Conservation (phyloP, 202 grass and related monocot species). For the Hordeum pubiflorum region DNA sequence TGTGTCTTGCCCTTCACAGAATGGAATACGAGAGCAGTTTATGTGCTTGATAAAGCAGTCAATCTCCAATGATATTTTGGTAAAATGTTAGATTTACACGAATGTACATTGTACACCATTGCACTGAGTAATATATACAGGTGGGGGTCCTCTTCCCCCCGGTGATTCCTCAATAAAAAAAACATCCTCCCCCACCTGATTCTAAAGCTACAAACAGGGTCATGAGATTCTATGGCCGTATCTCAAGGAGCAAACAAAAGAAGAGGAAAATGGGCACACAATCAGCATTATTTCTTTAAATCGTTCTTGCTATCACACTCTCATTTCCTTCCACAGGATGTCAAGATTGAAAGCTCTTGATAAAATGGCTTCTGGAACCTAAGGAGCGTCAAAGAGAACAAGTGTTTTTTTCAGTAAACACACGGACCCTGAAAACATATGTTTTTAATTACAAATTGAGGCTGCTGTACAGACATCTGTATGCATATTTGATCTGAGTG, state of each 20-base stretch:
- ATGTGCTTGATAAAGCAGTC: neutral
- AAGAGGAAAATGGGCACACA: neutral
- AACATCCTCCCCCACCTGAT: neutral
- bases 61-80: neutral
- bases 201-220: neutral
- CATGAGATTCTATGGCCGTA: neutral
- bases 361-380: neutral
- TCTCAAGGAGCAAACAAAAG: neutral
- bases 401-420: neutral
- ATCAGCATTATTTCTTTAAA: neutral
- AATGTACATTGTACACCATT: neutral
- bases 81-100: neutral
- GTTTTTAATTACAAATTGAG: neutral
- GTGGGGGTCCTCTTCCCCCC: no score
- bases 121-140: neutral
- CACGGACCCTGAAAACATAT: neutral
- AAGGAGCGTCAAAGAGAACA: neutral
- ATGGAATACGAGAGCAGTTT: neutral
- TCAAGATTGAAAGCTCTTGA: neutral
- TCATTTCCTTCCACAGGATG: neutral
- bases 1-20: constrained; percentile 8
- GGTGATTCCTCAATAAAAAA: no score
- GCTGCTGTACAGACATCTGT: neutral
- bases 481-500: constrained; percentile 1
- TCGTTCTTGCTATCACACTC: neutral